Evolutionary conservation across 2,329 filamentous ascomycete species (phyloP), one percentile per base, ranked within the genome.

Genomic region (Penicillium expansum): DNA sequence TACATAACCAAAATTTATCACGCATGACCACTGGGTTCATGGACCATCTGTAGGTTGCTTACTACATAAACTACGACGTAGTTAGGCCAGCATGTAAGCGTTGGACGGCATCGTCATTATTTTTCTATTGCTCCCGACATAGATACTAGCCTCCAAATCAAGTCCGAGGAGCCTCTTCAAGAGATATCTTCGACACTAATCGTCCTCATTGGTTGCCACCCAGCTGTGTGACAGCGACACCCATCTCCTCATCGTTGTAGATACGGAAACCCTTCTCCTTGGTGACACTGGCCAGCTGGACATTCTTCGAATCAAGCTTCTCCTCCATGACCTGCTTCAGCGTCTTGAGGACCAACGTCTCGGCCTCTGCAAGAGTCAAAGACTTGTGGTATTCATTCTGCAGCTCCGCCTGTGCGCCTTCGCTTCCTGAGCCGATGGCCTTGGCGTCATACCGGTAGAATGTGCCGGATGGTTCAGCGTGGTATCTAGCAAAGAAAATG

Each of bases 281-380:
- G 62, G 94, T 99, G 56, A 99, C 94, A 73, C 93, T 97, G 52
- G 94, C 94, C 67, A 99, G 79, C 81, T 99, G 94, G 64, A 99
- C 94, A 73, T 99, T 99, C 86, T 99, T 99, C 63, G 92, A 85
- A 75, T 99, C 94, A 59, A 99, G 83, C 82, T 99, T 99, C 86
- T 99, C 94, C 80, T 99, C 94, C 94, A 99, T 99, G 67, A 99
- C 94, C 80, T 99, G 94, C 84, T 97, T 99, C 75, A 99, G 78
- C 37, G 94, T 99, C 86, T 97, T 97, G 71, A 99, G 82, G 50
- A 96, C 92, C 64, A 99, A 80, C 4, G 92, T 94, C 80, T 99
- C 94, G 57, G 94, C 94, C 73, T 99, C 94, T 56, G 84, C 81
- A 61, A 99, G 87, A 41, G 92, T 96, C 62, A 99, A 83, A 56